phyloP scores from a whole-genome alignment of 2,329 filamentous ascomycete species.

The Chalaropsis thielavioides region DNA sequence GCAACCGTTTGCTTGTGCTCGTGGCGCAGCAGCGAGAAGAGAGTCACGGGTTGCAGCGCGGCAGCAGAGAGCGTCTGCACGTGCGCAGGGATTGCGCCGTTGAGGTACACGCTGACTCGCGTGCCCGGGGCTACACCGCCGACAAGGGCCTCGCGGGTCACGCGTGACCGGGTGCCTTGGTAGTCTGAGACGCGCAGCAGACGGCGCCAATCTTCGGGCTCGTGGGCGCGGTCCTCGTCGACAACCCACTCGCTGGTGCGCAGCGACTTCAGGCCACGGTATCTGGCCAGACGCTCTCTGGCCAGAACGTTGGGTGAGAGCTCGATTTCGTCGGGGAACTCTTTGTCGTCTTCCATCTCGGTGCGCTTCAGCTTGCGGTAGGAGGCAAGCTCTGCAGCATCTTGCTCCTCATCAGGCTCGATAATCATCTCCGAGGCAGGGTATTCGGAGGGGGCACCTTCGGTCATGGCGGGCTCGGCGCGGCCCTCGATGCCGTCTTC shows the following conservation, averaged over 20 bases:
- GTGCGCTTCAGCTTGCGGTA: constrained; percentile 65
- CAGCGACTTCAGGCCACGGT: constrained; percentile 83
- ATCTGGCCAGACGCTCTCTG: constrained; percentile 69
- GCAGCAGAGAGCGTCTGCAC: constrained; percentile 35
- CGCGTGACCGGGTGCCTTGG: constrained; percentile 62
- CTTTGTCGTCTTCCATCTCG: constrained; percentile 77
- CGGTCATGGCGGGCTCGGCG: constrained; percentile 52
- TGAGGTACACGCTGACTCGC: constrained; percentile 65
- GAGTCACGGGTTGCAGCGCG: constrained; percentile 44
- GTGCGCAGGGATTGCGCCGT: constrained; percentile 31
- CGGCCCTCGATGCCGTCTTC: constrained; percentile 72
- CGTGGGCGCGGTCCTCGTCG: constrained; percentile 69
- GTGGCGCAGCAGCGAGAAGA: constrained; percentile 82
- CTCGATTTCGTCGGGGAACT: constrained; percentile 96
- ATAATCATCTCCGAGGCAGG: constrained; percentile 87
- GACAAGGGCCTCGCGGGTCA: constrained; percentile 68
- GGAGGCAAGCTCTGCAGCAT: constrained; percentile 60
- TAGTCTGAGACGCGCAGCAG: constrained; percentile 84
- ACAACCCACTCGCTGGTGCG: constrained; percentile 80
- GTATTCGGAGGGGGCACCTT: constrained; percentile 69
- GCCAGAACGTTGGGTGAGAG: constrained; percentile 76
- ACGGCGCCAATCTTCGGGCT: constrained; percentile 80
- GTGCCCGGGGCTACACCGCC: constrained; percentile 77
- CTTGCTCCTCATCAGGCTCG: constrained; percentile 68
- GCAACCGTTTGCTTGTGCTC: constrained; percentile 86